Evolutionary conservation across 1,284 basidiomycete species (phyloP).

Genomic region (Singerocomus rubriflavus): DNA sequence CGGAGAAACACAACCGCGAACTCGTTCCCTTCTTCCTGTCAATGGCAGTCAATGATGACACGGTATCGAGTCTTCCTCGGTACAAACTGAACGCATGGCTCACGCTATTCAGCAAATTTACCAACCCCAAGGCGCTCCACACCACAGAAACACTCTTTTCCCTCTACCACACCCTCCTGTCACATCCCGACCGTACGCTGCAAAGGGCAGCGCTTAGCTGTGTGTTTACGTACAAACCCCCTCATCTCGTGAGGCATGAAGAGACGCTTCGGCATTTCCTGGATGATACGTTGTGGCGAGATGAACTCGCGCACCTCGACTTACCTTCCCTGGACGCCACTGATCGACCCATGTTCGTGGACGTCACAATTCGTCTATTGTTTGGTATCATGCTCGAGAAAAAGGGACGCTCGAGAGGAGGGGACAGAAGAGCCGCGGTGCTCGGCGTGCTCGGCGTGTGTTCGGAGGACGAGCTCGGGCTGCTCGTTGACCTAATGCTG

Average conservation of each 20-base stretch:
- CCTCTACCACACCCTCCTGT: constrained; percentile 75
- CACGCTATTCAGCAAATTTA: constrained; percentile 84
- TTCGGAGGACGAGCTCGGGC: constrained; percentile 67
- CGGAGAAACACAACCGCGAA: constrained; percentile 82
- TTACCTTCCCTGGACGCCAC: constrained; percentile 59
- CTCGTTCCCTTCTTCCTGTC: constrained; percentile 79
- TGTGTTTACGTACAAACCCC: constrained; percentile 80
- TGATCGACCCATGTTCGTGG: constrained; percentile 72
- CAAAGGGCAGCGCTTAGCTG: constrained; percentile 81
- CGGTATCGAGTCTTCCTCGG: constrained; percentile 43
- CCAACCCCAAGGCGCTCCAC: constrained; percentile 85
- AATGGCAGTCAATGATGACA: constrained; percentile 37
- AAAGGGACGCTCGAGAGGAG: constrained; percentile 67
- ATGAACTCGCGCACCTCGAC: constrained; percentile 78
- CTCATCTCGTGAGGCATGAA: constrained; percentile 63
- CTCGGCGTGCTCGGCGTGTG: constrained; percentile 73
- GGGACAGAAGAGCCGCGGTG: constrained; percentile 76
- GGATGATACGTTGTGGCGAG: constrained; percentile 87
- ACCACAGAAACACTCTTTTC: constrained; percentile 64
- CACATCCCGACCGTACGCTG: constrained; percentile 80
- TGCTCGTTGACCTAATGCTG: constrained; percentile 92
- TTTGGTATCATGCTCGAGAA: constrained; percentile 90
- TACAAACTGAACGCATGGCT: constrained; percentile 76
- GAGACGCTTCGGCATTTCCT: constrained; percentile 71
- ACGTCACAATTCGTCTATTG: constrained; percentile 73